phyloP scores from a whole-genome alignment of 2,329 filamentous ascomycete genomes.

The Eutypella sp. region DNA sequence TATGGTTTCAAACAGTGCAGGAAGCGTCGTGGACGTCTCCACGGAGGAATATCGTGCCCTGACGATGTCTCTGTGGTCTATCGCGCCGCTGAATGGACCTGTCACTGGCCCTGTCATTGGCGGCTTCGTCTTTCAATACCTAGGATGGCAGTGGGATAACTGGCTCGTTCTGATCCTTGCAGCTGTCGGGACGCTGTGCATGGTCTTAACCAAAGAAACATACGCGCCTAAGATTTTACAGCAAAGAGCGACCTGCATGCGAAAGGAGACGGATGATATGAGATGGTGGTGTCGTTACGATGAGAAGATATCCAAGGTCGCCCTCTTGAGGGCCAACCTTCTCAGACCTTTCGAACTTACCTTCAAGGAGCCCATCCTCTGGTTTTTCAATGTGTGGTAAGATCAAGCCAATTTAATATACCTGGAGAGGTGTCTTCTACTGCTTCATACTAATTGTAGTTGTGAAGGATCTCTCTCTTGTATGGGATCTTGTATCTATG shows the following conservation, averaged over 20 bases:
- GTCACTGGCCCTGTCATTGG: constrained; percentile 66
- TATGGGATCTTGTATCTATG: constrained; percentile 87
- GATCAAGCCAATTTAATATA: constrained; percentile 12
- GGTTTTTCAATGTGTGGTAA: constrained; percentile 64
- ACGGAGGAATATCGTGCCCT: constrained; percentile 73
- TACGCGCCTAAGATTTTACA: constrained; percentile 69
- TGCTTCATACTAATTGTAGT: constrained; percentile 2
- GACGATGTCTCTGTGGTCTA: constrained; percentile 77
- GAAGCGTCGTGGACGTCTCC: constrained; percentile 79
- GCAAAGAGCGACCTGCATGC: constrained; percentile 56
- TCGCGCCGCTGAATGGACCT: constrained; percentile 73
- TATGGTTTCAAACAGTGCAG: constrained; percentile 79
- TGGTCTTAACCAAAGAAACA: constrained; percentile 64
- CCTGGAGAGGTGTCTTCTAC: not conserved
- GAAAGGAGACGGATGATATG: constrained; percentile 65
- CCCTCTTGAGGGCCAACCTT: constrained; percentile 69
- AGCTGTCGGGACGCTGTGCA: constrained; percentile 54
- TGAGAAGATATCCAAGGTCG: constrained; percentile 56
- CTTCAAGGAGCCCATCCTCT: constrained; percentile 74
- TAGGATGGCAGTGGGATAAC: constrained; percentile 86
- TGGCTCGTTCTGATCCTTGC: constrained; percentile 74
- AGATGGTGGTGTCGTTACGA: constrained; percentile 81
- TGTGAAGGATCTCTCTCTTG: constrained; percentile 65
- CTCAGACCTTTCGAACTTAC: constrained; percentile 73
- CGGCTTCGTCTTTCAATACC: constrained; percentile 70